Evolutionary conservation across 139 green algal genomes (phyloP).

Genomic region (Picochlorum sp.): DNA sequence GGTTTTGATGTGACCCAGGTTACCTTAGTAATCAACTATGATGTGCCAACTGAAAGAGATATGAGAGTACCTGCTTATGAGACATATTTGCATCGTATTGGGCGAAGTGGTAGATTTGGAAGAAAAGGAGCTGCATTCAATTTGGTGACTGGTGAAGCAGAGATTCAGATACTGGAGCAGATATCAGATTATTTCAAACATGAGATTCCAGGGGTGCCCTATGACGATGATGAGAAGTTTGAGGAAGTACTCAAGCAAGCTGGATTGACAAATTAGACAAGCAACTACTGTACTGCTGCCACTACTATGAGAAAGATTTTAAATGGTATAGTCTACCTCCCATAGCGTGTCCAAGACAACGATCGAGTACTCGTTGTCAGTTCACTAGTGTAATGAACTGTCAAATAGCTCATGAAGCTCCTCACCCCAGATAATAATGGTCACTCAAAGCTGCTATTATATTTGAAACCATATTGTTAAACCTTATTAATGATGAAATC

Average conservation of each 20-base stretch:
- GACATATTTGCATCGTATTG: slow-evolving; percentile 98
- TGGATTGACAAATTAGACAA: slow-evolving; percentile 49
- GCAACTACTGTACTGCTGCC: too few relatives aligned
- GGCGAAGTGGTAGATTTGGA: slow-evolving; percentile 86
- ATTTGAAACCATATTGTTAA: too few relatives aligned
- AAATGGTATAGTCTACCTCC: too few relatives aligned
- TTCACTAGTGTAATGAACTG: too few relatives aligned
- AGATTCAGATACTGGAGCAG: slow-evolving; percentile 44
- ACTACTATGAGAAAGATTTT: too few relatives aligned
- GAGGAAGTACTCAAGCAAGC: slow-evolving; percentile 68
- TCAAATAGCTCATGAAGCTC: too few relatives aligned
- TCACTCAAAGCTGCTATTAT: too few relatives aligned
- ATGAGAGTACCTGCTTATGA: slow-evolving; percentile 76
- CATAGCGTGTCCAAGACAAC: too few relatives aligned
- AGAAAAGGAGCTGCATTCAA: slow-evolving; percentile 94
- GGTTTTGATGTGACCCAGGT: slow-evolving; percentile 96
- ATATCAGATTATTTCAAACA: slow-evolving; percentile 81
- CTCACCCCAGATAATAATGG: too few relatives aligned
- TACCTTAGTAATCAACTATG: slow-evolving; percentile 97
- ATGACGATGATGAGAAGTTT: slow-evolving; percentile 78
- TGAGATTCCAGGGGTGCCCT: slow-evolving; percentile 61
- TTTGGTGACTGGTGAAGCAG: slow-evolving; percentile 46
- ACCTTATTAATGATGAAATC: too few relatives aligned
- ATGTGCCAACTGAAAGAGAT: slow-evolving; percentile 80
- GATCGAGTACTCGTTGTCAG: too few relatives aligned